These are phyloP conservation scores for Dioscorea zingiberensis DNA, from an alignment of 106 monocot species.

Conservation along the genomic window DNA sequence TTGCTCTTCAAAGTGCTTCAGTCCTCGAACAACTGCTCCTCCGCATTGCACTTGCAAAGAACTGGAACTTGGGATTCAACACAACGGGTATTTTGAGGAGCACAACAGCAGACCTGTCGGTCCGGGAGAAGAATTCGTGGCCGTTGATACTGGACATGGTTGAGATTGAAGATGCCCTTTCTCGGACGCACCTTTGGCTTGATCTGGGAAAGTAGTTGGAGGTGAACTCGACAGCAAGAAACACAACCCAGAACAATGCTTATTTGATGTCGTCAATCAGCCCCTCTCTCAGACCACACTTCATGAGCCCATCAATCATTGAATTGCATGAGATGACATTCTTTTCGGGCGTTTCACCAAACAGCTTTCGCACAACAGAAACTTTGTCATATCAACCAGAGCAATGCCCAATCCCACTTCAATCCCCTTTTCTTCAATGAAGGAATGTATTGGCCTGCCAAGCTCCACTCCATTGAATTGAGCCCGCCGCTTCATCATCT, in stretches of 20 bases:
- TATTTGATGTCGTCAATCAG: constrained; percentile 73
- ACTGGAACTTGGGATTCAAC: constrained; percentile 80
- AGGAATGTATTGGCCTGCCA: no score
- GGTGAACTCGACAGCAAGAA: constrained; percentile 68
- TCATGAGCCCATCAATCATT: no score
- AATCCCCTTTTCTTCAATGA: no score
- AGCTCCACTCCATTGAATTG: no score
- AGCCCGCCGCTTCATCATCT: no score
- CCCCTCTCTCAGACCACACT: constrained; percentile 77
- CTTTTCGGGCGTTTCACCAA: no score
- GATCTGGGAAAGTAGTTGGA: constrained; percentile 96
- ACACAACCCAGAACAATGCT: constrained; percentile 62
- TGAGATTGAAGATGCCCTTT: constrained; percentile 55
- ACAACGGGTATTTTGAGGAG: constrained; percentile 81
- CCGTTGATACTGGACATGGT: constrained; percentile 29
- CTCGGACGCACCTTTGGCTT: constrained; percentile 74
- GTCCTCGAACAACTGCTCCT: constrained; percentile 63
- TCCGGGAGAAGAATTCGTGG: constrained; percentile 63
- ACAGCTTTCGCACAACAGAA: no score
- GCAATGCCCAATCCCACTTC: no score
- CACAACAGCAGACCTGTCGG: constrained; percentile 59
- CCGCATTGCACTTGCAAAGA: constrained; percentile 88
- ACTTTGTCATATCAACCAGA: no score
- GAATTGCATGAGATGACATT: no score
- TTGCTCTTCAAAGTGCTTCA: no score